A percentile compares a stretch with the other conserved stretches of the same genome.
Conservation (phyloP, 805 yeast species). For the Schwanniomyces occidentalis region DNA sequence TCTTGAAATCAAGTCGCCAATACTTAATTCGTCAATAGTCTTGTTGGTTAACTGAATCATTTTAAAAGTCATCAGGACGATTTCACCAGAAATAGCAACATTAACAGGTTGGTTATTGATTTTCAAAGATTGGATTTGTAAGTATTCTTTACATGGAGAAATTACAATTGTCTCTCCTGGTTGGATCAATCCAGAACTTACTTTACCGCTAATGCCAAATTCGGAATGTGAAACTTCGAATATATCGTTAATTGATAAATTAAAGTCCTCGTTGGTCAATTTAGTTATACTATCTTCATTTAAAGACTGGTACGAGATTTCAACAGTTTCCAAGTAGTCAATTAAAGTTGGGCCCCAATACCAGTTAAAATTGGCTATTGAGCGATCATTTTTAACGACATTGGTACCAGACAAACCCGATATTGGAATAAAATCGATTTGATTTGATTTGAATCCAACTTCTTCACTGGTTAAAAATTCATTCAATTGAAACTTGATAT, state of each 20-base stretch:
- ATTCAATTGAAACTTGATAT: slow-evolving; percentile 48
- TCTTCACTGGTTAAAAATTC: slow-evolving; percentile 50
- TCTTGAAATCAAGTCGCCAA: slow-evolving; percentile 55
- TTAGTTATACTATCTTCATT: slow-evolving; percentile 12
- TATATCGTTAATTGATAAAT: slow-evolving; percentile 65
- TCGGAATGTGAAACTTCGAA: slow-evolving; percentile 48
- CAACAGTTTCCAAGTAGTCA: slow-evolving; percentile 37
- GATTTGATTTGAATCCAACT: slow-evolving; percentile 48
- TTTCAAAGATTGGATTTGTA: slow-evolving; percentile 43
- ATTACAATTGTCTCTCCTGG: slow-evolving; percentile 64
- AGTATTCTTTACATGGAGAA: slow-evolving; percentile 51
- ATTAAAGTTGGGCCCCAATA: slow-evolving; percentile 46
- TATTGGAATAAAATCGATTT: slow-evolving; percentile 59
- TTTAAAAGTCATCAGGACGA: slow-evolving; percentile 47
- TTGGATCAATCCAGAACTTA: slow-evolving; percentile 67
- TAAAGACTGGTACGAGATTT: slow-evolving; percentile 14
- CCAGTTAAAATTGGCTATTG: slow-evolving; percentile 43
- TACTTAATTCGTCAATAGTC: slow-evolving; percentile 55
- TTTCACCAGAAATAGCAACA: slow-evolving; percentile 62
- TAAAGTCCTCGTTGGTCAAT: slow-evolving; percentile 45
- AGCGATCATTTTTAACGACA: slow-evolving; percentile 47
- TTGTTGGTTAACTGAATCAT: slow-evolving; percentile 48
- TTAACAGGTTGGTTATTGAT: slow-evolving; percentile 43
- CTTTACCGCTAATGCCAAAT: slow-evolving; percentile 60
- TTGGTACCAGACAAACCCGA: slow-evolving; percentile 71